Percentiles rank a stretch among this genome's conserved stretches.
phyloP scores from a whole-genome alignment of 257 asterid species.

The Petunia secreta region DNA sequence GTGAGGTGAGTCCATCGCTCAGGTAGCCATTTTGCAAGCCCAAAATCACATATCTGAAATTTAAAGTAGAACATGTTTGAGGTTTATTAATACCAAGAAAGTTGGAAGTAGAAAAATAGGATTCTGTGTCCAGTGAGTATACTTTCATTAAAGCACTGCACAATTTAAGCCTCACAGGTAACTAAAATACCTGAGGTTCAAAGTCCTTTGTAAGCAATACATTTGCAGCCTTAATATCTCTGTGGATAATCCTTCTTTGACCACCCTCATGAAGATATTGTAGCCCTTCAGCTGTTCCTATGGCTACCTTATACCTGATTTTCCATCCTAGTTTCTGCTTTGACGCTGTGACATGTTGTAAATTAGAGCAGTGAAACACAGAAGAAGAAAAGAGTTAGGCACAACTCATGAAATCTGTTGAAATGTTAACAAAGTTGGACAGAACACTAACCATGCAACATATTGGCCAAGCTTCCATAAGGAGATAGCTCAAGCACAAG shows the following conservation, averaged over 20 bases:
- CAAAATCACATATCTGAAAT: constrained; percentile 73
- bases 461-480: constrained; percentile 84
- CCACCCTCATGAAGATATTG: constrained; percentile 91
- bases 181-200: constrained; percentile 76
- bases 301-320: constrained; percentile 70
- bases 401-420: neutral
- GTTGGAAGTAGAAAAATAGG: neutral
- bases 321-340: constrained; percentile 75
- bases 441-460: constrained; percentile 80
- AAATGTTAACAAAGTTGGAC: neutral
- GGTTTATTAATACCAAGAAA: neutral
- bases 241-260: constrained; percentile 87
- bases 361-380: constrained; percentile 7
- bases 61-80: neutral
- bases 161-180: neutral
- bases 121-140: neutral
- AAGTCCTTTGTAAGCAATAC: constrained; percentile 81
- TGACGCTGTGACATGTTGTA: constrained; percentile 46
- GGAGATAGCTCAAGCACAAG: constrained; percentile 96
- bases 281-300: constrained; percentile 85
- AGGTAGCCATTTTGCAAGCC: constrained; percentile 78
- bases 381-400: neutral
- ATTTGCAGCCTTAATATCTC: constrained; percentile 96
- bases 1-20: constrained; percentile 69
- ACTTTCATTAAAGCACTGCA: neutral